A percentile compares a stretch with the other conserved stretches of the same genome.
Conservation (phyloP, 805 yeast species). For the Candida manassasensis region DNA sequence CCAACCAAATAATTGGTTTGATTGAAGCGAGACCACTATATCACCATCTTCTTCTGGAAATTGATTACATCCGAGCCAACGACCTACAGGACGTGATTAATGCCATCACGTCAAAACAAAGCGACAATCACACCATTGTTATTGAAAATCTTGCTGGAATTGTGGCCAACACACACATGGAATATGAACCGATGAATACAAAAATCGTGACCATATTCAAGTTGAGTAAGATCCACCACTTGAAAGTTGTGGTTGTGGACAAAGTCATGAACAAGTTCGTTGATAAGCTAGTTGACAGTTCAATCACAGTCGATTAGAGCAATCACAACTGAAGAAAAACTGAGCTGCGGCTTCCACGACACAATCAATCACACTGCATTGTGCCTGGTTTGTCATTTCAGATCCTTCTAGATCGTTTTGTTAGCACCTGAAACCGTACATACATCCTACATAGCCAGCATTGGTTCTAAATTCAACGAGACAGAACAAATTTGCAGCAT, state of each 20-base stretch:
- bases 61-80: conserved; percentile 10
- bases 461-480: too few species aligned
- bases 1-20: conserved; percentile 7
- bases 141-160: conserved; percentile 10
- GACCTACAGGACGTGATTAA: conserved; percentile 7
- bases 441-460: too few species aligned
- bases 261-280: conserved; percentile 6
- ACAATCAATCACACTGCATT: too few species aligned
- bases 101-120: background rate
- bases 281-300: conserved; percentile 8
- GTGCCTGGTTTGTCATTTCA: too few species aligned
- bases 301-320: background rate
- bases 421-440: too few species aligned
- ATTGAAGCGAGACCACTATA: background rate
- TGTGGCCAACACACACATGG: conserved; percentile 5
- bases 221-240: background rate
- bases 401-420: too few species aligned
- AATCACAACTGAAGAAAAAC: too few species aligned
- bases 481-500: too few species aligned
- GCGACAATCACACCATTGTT: conserved; percentile 3
- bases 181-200: conserved; percentile 8
- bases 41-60: conserved; percentile 1
- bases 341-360: too few species aligned
- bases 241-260: conserved; percentile 7
- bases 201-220: conserved; percentile 8